These are phyloP conservation scores for Oryza brachyantha DNA, from an alignment of 176 grass and related monocot species.

Conservation along the genomic window DNA sequence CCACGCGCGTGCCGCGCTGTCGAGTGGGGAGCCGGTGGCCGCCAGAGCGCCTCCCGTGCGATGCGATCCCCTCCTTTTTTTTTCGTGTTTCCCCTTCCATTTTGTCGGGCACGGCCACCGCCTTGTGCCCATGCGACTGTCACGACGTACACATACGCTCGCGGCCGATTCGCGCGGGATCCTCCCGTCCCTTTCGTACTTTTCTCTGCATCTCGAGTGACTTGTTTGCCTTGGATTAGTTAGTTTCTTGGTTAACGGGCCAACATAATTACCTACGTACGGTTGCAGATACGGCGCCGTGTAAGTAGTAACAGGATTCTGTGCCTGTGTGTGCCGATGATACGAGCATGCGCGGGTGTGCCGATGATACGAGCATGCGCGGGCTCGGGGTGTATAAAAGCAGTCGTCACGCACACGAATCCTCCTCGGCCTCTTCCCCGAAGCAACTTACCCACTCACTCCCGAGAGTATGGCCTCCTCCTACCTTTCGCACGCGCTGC, in stretches of 20 bases:
- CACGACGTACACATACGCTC: conserved; percentile 19
- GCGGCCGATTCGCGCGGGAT: background rate
- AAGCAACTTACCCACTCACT: background rate
- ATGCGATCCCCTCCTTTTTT: background rate
- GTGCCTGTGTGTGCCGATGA: no score
- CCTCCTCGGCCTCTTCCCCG: background rate
- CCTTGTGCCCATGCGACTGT: background rate
- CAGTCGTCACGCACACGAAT: conserved; percentile 33
- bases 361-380: no score
- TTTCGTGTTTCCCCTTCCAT: background rate
- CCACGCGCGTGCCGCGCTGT: background rate
- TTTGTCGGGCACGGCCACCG: background rate
- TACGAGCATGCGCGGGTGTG: no score
- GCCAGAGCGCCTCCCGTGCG: background rate
- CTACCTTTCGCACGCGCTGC: background rate
- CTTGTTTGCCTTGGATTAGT: background rate
- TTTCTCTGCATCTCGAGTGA: background rate
- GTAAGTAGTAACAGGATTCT: background rate
- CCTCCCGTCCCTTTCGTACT: background rate
- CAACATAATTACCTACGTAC: background rate
- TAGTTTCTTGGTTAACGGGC: background rate
- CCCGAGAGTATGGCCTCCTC: conserved; percentile 18
- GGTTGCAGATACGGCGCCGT: background rate
- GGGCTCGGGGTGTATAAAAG: conserved; percentile 35
- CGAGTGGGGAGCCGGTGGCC: conserved; percentile 16